Evolutionary conservation across 169 alveolate genomes (phyloP), one percentile per base, ranked within the genome.

Genomic region (Cytauxzoon felis): DNA sequence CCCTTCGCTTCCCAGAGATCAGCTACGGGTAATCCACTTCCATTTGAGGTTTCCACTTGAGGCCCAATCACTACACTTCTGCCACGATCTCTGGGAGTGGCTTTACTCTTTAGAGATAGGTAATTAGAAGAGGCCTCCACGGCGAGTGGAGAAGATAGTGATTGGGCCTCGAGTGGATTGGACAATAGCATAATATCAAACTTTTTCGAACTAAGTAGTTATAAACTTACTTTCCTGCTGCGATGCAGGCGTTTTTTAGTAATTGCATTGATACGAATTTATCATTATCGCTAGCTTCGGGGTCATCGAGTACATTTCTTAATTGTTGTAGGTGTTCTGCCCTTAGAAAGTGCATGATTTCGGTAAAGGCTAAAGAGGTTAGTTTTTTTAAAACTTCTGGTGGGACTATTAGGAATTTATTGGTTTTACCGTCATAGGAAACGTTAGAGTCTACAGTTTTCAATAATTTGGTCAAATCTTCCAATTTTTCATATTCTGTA

Each of bases 191-290:
- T n/a, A n/a, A n/a, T n/a, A n/a, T n/a, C n/a, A n/a, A n/a, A n/a
- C n/a, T n/a, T n/a, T n/a, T n/a, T n/a, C n/a, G 27, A 4, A 4
- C 0, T 3, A n/a, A 23, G 13, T 2, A 1, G n/a, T 5, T 33
- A n/a, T 29, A 30, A 6, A 63, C 68, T 11, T 63, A 49, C 87
- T 62, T 65, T 33, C 72, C 87, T 19, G 94, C 85, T 3, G 92
- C 81, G 40, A 88, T 59, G 59, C 87, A 69, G 23, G 91, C 95
- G 54, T 85, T 88, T 40, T 87, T 87, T 30, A 88, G 81, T 38
- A 88, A 79, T 56, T 88, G 88, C 82, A 88, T 80, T 8, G 95
- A 90, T 1, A 90, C 93, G 81, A 73, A 88, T 41, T 87, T 58
- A 60, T 90, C 95, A 63, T 90, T 90, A 27, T 70, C 84, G 27